A percentile compares a stretch with the other conserved stretches of the same genome.
These are phyloP conservation scores for Elongisporangium anandrum DNA, from an alignment of 352 stramenopile genomes.

Conservation along the genomic window DNA sequence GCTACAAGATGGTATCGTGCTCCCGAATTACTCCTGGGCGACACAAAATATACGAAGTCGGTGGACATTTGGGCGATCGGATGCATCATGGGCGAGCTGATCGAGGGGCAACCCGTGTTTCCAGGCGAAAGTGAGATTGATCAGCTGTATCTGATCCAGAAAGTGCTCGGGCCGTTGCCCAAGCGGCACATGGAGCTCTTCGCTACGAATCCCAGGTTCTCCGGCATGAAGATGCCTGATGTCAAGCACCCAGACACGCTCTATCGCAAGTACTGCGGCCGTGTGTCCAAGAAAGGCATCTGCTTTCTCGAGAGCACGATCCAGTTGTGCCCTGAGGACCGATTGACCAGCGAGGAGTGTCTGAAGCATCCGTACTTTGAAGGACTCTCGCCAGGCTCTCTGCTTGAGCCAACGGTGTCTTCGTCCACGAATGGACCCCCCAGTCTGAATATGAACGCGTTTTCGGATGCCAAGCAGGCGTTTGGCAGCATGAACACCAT, in stretches of 20 bases:
- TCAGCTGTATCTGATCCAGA: constrained; percentile 99
- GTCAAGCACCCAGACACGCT: constrained; percentile 91
- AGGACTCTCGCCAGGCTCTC: constrained; percentile 25
- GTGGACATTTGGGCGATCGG: constrained; percentile 95
- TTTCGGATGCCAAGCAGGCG: not conserved
- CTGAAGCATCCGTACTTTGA: constrained; percentile 89
- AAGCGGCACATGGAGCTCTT: constrained; percentile 91
- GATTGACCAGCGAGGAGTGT: constrained; percentile 71
- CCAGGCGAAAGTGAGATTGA: constrained; percentile 98
- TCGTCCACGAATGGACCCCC: not conserved
- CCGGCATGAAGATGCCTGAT: constrained; percentile 90
- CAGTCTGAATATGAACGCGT: not conserved
- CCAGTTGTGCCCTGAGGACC: constrained; percentile 68
- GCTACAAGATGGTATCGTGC: constrained; percentile 98
- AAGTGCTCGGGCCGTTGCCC: constrained; percentile 96
- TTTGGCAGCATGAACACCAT: not conserved
- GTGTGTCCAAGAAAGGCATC: constrained; percentile 79
- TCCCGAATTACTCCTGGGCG: constrained; percentile 98
- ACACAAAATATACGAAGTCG: constrained; percentile 97
- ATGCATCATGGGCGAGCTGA: constrained; percentile 97
- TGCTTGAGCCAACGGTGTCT: not conserved
- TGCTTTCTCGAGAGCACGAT: constrained; percentile 80
- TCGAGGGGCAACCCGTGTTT: constrained; percentile 97
- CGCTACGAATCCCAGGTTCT: constrained; percentile 88
- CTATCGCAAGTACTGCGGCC: constrained; percentile 87